Base-by-base conservation (phyloP, 352 stramenopile species). In the Phytophthora pinifolia region DNA sequence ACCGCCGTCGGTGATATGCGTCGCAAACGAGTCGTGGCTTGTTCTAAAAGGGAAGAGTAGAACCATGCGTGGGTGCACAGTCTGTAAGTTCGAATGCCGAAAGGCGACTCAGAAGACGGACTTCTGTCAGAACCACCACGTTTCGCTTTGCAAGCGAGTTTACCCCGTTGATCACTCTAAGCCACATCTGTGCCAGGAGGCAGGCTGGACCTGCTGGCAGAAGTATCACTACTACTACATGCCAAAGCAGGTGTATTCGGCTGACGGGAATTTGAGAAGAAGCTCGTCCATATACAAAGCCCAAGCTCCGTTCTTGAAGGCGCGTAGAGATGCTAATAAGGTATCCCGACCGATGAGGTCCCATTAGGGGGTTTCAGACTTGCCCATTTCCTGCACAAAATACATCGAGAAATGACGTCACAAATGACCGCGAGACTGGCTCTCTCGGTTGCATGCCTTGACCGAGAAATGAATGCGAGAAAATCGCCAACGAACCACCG, bases 181-280 rank as follows among this genome's bases (percentile, higher is more conserved):
- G 34, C 12, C 18, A 14, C 18, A 52, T 15, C 45, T 52, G 6
- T 42, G 45, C 17, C 45, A 43, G n/a, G 45, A 25, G 10, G 18
- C 12, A 33, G 25, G 32, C 9, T 42, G 45, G 45, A 34, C 32
- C 0, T 52, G 45, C 12, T 52, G 45, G 45, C 45, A 43, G 12
- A 52, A 52, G 20, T 52, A 43, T 7, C 45, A 52, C 25, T 32
- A 17, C 32, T 52, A 52, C 10, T 52, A 52, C 22, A 25, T 52
- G 2, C 32, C 45, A 20, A 52, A 52, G 33, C 12, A 6, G 0
- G 17, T 52, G 14, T 43, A 43, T 14, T 43, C 32, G 1, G 17
- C 9, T 2, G 18, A 52, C 32, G 45, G 45, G 0, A 17, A 15
- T 27, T 52, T 52, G 31, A 52, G 41, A 33, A 31, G 32, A 9